phyloP scores from a whole-genome alignment of 2,329 filamentous ascomycete genomes.

The Akanthomyces lecanii region DNA sequence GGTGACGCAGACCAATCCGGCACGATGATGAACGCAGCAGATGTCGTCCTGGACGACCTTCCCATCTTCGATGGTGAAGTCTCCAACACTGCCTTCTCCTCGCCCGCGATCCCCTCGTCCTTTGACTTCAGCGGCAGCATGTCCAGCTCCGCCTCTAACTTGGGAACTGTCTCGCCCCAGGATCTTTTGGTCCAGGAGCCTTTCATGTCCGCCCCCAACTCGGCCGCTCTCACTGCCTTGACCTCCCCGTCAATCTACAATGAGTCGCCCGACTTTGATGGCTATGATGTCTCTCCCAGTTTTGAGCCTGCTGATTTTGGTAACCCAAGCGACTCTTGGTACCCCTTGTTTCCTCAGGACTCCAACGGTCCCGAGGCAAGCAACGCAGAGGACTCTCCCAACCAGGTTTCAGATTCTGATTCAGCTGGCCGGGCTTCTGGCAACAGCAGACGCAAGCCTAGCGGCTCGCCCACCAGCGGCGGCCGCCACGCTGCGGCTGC shows the following conservation, averaged over 20 bases:
- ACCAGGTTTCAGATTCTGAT: slow-evolving; percentile 43
- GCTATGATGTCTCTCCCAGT: slow-evolving; percentile 74
- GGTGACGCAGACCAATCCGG: slow-evolving; percentile 46
- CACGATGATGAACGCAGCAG: slow-evolving; percentile 46
- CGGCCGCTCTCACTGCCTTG: slow-evolving; percentile 74
- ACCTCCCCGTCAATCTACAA: slow-evolving; percentile 79
- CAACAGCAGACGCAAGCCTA: slow-evolving; percentile 45
- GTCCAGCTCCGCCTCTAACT: slow-evolving; percentile 48
- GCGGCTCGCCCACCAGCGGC: slow-evolving; percentile 38
- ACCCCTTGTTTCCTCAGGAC: slow-evolving; percentile 64
- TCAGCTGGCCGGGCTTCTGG: slow-evolving; percentile 37
- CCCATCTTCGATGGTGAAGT: slow-evolving; percentile 51
- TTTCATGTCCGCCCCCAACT: slow-evolving; percentile 74
- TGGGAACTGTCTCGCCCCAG: slow-evolving; percentile 77
- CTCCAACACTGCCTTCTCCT: slow-evolving; percentile 46
- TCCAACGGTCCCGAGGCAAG: slow-evolving; percentile 24
- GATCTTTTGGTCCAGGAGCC: slow-evolving; percentile 70
- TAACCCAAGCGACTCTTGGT: slow-evolving; percentile 57
- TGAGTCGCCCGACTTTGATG: slow-evolving; percentile 72
- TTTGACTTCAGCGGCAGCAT: slow-evolving; percentile 49
- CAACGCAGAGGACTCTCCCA: slow-evolving; percentile 39
- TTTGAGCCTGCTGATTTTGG: slow-evolving; percentile 59
- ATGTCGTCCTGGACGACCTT: slow-evolving; percentile 57
- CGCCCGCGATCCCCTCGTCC: slow-evolving; percentile 45
- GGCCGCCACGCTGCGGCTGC: slow-evolving; percentile 63